Evolutionary conservation across 805 yeast species (phyloP), one percentile per base, ranked within the genome.

Genomic region (Pichia insulana): DNA sequence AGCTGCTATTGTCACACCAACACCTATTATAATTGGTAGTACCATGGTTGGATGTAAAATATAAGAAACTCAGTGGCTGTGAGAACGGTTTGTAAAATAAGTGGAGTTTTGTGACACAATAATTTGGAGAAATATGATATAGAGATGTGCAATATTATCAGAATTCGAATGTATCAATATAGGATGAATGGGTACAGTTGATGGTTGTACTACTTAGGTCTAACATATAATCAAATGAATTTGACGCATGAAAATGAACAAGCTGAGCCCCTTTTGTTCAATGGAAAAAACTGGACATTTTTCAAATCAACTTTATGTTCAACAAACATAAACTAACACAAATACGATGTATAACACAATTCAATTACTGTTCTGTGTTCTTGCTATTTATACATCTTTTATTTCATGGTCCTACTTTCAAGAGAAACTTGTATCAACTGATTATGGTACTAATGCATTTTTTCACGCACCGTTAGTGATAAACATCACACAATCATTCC

Each of bases 371-470:
- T 34, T 65, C 4, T 70, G 73, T 43, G 63, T 69, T 1, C 36
- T 52, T 8, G 97, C 97, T 0, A 84, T 92, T 30, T 92, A 92
- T 56, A 77, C 76, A 2, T 82, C 96, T 38, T 92, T 92, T 54
- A 64, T 92, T 22, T 72, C 90, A 2, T 92, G 98, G 98, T 88
- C 95, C 0, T 73, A 86, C 30, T 73, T 92, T 11, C 97, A 92
- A 57, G 98, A 92, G 60, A 78, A 90, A 37, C 76, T 92, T 49
- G 73, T 88, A 12, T 77, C 88, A 2, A 80, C 79, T 36, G 74
- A 83, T 11, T 87, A 88, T 62, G 86, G 84, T 2, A 52, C 64
- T 8, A 39, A 38, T 19, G 47, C 49, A 2, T 51, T 40, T 40
- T 89, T 87, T 65, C 73, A 78, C 45, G 80, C 87, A 1, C 88